Percentiles rank a stretch among this genome's conserved stretches.
phyloP scores from a whole-genome alignment of 257 asterid species.

The Gentiana dahurica region DNA sequence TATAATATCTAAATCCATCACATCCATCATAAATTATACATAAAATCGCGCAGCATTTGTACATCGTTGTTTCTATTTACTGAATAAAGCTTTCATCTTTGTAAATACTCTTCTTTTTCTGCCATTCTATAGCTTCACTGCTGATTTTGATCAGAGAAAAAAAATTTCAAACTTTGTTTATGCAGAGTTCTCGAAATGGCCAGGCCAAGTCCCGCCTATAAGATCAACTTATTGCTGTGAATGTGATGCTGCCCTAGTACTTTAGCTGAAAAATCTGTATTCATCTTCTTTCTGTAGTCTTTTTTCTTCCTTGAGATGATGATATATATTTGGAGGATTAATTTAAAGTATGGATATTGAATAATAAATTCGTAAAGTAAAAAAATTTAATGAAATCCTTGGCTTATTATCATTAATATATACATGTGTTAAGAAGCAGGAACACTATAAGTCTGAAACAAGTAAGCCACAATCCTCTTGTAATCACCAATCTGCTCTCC shows the following conservation, averaged over 20 bases:
- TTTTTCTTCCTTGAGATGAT: background rate
- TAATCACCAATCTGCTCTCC: conserved; percentile 39
- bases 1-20: background rate
- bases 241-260: background rate
- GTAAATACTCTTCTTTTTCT: too few species aligned
- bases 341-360: too few species aligned
- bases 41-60: too few species aligned
- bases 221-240: conserved; percentile 8
- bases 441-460: conserved; percentile 40
- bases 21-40: background rate
- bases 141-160: background rate
- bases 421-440: too few species aligned
- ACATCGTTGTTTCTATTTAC: conserved; percentile 1
- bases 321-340: too few species aligned
- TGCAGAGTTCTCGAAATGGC: conserved; percentile 43
- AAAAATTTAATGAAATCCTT: too few species aligned
- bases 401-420: too few species aligned
- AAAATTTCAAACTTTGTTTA: background rate
- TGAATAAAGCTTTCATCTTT: background rate
- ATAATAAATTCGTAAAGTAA: too few species aligned
- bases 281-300: background rate
- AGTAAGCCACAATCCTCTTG: conserved; percentile 46
- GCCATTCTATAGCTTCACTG: background rate
- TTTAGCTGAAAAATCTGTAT: background rate
- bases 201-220: conserved; percentile 52